Percentiles rank a stretch among this genome's conserved stretches.
Evolutionary conservation across 2,329 filamentous ascomycete species (phyloP).

Genomic region (Pyrenophora seminiperda): DNA sequence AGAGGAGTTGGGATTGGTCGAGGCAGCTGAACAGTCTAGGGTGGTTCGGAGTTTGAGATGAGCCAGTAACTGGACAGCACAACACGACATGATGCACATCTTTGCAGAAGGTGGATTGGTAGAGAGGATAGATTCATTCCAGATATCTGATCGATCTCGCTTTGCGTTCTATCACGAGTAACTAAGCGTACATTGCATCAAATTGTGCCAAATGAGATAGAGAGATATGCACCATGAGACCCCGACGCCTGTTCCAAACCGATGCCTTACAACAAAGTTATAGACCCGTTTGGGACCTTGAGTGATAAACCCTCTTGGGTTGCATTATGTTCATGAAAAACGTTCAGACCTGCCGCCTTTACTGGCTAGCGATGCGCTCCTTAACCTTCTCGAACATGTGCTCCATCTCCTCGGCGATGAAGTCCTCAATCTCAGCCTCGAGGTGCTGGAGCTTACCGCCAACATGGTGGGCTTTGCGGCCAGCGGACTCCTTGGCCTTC

Average conservation of each 20-base stretch:
- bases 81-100: not conserved
- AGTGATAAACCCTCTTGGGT: slow-evolving; percentile 8
- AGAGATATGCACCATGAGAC: slow-evolving; percentile 14
- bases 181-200: slow-evolving; percentile 17
- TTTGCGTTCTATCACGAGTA: slow-evolving; percentile 8
- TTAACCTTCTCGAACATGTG: slow-evolving; percentile 61
- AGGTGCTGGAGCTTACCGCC: slow-evolving; percentile 56
- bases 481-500: slow-evolving; percentile 45
- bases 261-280: slow-evolving; percentile 9
- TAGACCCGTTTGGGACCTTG: slow-evolving; percentile 9
- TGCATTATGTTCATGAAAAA: slow-evolving; percentile 1
- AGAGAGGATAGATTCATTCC: slow-evolving; percentile 12
- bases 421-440: slow-evolving; percentile 52
- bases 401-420: slow-evolving; percentile 57
- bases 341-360: slow-evolving; percentile 7
- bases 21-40: too few species aligned
- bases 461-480: slow-evolving; percentile 50
- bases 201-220: slow-evolving; percentile 17
- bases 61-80: not conserved
- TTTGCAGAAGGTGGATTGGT: not conserved
- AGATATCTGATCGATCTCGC: slow-evolving; percentile 18
- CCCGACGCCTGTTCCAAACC: slow-evolving; percentile 13
- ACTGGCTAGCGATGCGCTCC: slow-evolving; percentile 45
- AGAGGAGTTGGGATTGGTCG: too few species aligned
- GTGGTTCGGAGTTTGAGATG: too few species aligned